These are phyloP conservation scores for Tephrocybe rancida DNA, from an alignment of 768 basidiomycete species.

Conservation along the genomic window DNA sequence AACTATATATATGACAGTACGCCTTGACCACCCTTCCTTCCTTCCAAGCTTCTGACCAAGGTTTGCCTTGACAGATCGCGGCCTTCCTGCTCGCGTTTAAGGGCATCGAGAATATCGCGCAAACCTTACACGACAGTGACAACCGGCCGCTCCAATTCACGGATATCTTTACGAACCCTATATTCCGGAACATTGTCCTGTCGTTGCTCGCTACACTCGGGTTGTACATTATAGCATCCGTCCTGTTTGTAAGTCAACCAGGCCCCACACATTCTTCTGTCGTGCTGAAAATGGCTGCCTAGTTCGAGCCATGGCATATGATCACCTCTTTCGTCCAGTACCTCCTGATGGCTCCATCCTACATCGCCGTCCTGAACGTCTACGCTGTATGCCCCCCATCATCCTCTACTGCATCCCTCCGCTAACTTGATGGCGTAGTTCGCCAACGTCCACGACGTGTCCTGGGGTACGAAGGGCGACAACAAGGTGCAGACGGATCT, in stretches of 20 bases:
- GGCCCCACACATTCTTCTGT: neutral
- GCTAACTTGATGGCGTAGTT: conserved; percentile 45
- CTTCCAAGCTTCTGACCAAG: neutral
- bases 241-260: conserved; percentile 74
- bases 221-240: conserved; percentile 78
- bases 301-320: conserved; percentile 99
- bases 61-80: conserved; percentile 48
- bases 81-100: conserved; percentile 85
- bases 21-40: conserved; percentile 16
- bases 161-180: conserved; percentile 73
- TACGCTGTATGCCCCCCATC: conserved; percentile 58
- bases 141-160: conserved; percentile 49
- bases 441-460: conserved; percentile 88
- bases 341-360: conserved; percentile 88
- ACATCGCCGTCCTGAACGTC: conserved; percentile 92
- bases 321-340: conserved; percentile 96
- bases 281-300: conserved; percentile 5
- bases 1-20: conserved; percentile 95
- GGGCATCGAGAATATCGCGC: conserved; percentile 64
- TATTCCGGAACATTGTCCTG: conserved; percentile 85
- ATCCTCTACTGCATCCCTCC: neutral
- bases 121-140: conserved; percentile 25
- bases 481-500: conserved; percentile 86
- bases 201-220: conserved; percentile 89
- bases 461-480: conserved; percentile 96